These are phyloP conservation scores for Pythium myriotylum DNA, from an alignment of 352 stramenopile species.

Conservation along the genomic window DNA sequence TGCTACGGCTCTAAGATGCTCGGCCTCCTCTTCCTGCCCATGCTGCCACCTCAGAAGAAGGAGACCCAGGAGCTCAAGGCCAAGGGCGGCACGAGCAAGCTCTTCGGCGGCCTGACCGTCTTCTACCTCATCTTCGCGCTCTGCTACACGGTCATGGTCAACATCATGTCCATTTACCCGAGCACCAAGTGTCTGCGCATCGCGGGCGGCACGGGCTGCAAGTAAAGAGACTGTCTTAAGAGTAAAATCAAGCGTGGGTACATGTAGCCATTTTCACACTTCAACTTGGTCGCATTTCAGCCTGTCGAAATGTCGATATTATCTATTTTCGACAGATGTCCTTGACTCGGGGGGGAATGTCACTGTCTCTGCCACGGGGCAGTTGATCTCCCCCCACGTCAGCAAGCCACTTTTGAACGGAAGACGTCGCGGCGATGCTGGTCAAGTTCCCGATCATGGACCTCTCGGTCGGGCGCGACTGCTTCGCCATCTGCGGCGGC, in stretches of 20 bases:
- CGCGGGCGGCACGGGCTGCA: constrained; percentile 29
- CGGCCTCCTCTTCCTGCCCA: constrained; percentile 22
- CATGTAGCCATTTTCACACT: neutral
- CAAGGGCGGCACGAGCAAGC: constrained; percentile 25
- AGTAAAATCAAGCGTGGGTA: neutral
- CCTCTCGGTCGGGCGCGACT: constrained; percentile 67
- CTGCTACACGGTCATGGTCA: constrained; percentile 28
- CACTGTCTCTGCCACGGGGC: constrained; percentile 1
- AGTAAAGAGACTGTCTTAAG: neutral
- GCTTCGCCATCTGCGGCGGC: constrained; percentile 82
- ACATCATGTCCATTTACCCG: constrained; percentile 36
- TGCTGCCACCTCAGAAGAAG: constrained; percentile 30
- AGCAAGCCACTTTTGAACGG: constrained; percentile 1
- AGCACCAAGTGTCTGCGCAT: constrained; percentile 30
- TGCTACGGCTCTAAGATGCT: constrained; percentile 22
- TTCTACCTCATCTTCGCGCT: constrained; percentile 24
- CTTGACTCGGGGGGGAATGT: constrained; percentile 3
- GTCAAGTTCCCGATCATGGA: constrained; percentile 89
- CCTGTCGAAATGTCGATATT: constrained; percentile 1
- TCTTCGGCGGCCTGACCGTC: constrained; percentile 26
- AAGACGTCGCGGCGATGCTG: constrained; percentile 44
- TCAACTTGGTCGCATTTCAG: constrained; percentile 14
- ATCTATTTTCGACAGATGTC: constrained; percentile 10
- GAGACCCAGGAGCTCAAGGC: constrained; percentile 21
- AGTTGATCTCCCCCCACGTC: constrained; percentile 19